These are phyloP conservation scores for Agrocybe pediades DNA, from an alignment of 768 basidiomycete species.

Conservation along the genomic window DNA sequence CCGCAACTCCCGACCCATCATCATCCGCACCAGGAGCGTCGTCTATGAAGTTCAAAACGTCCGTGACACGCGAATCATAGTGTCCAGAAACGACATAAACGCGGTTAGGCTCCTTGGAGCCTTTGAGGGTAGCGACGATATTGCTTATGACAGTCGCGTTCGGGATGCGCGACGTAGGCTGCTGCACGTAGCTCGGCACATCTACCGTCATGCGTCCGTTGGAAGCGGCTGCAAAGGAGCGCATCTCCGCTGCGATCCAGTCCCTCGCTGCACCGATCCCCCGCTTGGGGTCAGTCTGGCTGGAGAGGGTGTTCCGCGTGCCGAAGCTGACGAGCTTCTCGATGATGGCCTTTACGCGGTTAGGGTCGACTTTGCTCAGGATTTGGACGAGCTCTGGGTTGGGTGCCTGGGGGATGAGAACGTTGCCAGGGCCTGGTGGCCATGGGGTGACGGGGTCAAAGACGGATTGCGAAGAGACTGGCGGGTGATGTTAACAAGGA, in stretches of 20 bases:
- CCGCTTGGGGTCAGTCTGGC: conserved; percentile 50
- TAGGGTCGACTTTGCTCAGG: conserved; percentile 46
- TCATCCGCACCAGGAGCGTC: conserved; percentile 57
- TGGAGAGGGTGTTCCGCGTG: conserved; percentile 54
- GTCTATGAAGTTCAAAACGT: conserved; percentile 37
- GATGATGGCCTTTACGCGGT: conserved; percentile 47
- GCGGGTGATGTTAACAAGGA: neutral
- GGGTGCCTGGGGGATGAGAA: conserved; percentile 43
- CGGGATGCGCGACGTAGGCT: conserved; percentile 33
- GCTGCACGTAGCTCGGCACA: conserved; percentile 48
- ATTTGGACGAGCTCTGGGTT: conserved; percentile 44
- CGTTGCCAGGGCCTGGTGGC: conserved; percentile 50
- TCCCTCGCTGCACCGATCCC: conserved; percentile 58
- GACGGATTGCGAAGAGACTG: conserved; percentile 20
- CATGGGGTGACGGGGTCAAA: conserved; percentile 27
- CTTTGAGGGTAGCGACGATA: conserved; percentile 50
- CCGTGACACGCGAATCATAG: conserved; percentile 51
- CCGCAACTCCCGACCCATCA: conserved; percentile 55
- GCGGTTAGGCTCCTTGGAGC: conserved; percentile 48
- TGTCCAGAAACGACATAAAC: conserved; percentile 57
- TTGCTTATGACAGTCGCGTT: conserved; percentile 50
- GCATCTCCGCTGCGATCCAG: conserved; percentile 55
- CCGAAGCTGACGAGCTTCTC: conserved; percentile 56
- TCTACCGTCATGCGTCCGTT: conserved; percentile 43
- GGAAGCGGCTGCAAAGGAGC: conserved; percentile 36